phyloP scores from a whole-genome alignment of 495 filamentous ascomycete genomes.

The Xylaria curta region DNA sequence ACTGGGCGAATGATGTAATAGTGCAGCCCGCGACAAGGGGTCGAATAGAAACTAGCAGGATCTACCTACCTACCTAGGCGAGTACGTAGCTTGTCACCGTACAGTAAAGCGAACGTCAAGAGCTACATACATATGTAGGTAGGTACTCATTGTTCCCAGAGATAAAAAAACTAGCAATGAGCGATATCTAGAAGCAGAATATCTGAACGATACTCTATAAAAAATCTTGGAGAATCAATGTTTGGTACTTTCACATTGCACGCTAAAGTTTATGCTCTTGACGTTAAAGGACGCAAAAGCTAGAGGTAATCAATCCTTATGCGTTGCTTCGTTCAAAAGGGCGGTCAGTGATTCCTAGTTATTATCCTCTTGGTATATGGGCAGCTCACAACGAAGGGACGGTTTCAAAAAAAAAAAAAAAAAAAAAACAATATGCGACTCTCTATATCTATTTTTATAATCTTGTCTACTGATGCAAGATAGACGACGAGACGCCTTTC shows the following conservation, averaged over 20 bases:
- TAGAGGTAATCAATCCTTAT: not conserved
- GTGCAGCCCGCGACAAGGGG: not conserved
- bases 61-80: not conserved
- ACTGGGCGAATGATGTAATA: conserved; percentile 6
- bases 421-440: conserved; percentile 23
- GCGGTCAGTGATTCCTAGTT: not conserved
- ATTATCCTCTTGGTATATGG: not conserved
- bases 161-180: not conserved
- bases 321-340: not conserved
- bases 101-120: not conserved
- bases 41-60: not conserved
- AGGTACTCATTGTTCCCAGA: not conserved
- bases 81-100: not conserved
- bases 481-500: conserved; percentile 9
- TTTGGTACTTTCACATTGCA: not conserved
- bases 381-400: not conserved
- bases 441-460: conserved; percentile 29
- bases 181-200: not conserved
- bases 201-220: not conserved
- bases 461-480: conserved; percentile 27
- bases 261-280: not conserved
- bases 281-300: not conserved
- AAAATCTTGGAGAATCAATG: not conserved
- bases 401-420: not conserved
- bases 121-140: not conserved